A percentile compares a stretch with the other conserved stretches of the same genome.
phyloP scores from a whole-genome alignment of 2,329 filamentous ascomycete species.

The Penicillium palitans region DNA sequence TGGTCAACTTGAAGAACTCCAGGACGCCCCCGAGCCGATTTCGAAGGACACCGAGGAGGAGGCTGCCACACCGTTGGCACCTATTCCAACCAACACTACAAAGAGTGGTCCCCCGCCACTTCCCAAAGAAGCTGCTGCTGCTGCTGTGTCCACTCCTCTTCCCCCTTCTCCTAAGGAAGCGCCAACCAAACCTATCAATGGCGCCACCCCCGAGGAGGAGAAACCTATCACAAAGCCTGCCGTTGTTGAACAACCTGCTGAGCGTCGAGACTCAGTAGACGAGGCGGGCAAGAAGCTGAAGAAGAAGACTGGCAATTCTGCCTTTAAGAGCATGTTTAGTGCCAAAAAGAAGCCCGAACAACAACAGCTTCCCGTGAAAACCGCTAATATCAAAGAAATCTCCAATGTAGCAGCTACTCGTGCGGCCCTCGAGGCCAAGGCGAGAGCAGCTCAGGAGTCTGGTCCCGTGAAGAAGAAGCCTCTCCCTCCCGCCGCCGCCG shows the following conservation, averaged over 20 bases:
- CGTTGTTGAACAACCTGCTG: conserved; percentile 24
- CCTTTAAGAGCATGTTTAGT: conserved; percentile 48
- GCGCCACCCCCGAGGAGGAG: conserved; percentile 17
- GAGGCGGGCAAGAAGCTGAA: conserved; percentile 45
- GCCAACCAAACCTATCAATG: conserved; percentile 23
- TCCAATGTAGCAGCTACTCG: conserved; percentile 46
- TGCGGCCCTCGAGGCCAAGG: conserved; percentile 43
- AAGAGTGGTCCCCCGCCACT: conserved; percentile 34
- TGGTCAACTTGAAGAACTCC: conserved; percentile 55
- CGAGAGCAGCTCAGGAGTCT: conserved; percentile 35
- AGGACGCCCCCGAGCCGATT: conserved; percentile 23
- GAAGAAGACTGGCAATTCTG: conserved; percentile 44
- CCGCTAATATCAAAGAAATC: conserved; percentile 31
- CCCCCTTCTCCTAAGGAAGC: conserved; percentile 29
- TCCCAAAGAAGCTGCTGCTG: conserved; percentile 32
- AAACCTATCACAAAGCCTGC: conserved; percentile 22
- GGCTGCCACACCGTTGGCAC: conserved; percentile 21
- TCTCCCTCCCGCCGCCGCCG: conserved; percentile 21
- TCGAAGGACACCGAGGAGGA: conserved; percentile 37
- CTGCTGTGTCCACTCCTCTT: conserved; percentile 18
- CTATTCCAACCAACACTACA: conserved; percentile 27
- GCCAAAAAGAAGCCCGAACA: conserved; percentile 41
- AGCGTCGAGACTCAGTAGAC: conserved; percentile 36
- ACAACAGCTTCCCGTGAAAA: conserved; percentile 35
- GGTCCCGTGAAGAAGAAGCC: conserved; percentile 39